phyloP scores from a whole-genome alignment of 129 eudicot species.

The Gnaphalium uliginosum region DNA sequence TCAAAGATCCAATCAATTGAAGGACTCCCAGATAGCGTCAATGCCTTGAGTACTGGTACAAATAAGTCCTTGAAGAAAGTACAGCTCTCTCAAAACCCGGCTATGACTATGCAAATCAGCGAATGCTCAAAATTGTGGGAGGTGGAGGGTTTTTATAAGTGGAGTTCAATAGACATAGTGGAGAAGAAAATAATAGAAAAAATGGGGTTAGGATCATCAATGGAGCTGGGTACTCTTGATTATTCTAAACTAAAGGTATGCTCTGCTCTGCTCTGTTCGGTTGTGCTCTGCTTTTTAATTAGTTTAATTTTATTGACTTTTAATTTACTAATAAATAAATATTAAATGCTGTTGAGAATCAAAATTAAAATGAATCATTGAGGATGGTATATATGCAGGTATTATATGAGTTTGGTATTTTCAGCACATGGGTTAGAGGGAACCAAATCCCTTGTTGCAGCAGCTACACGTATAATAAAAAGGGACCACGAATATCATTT shows the following conservation, averaged over 20 bases:
- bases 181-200: conserved; percentile 4
- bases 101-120: accelerated
- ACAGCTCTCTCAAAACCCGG: too few relatives aligned
- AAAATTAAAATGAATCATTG: background rate
- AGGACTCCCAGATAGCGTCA: too few relatives aligned
- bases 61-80: too few relatives aligned
- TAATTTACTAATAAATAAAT: too few relatives aligned
- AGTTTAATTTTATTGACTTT: too few relatives aligned
- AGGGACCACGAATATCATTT: conserved; percentile 13
- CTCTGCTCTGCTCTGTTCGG: background rate
- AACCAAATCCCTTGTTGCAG: background rate
- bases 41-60: too few relatives aligned
- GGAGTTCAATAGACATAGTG: background rate
- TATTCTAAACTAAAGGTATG: background rate
- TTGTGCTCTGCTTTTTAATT: background rate
- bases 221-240: background rate
- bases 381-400: background rate
- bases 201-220: background rate
- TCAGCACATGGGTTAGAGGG: background rate
- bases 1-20: too few relatives aligned
- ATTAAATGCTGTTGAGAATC: too few relatives aligned
- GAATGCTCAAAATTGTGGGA: background rate
- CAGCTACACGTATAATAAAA: conserved; percentile 5
- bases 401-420: conserved; percentile 15
- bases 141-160: background rate